A percentile compares a stretch with the other conserved stretches of the same genome.
phyloP scores from a whole-genome alignment of 345 rosid genomes.

The Brassica carinata region DNA sequence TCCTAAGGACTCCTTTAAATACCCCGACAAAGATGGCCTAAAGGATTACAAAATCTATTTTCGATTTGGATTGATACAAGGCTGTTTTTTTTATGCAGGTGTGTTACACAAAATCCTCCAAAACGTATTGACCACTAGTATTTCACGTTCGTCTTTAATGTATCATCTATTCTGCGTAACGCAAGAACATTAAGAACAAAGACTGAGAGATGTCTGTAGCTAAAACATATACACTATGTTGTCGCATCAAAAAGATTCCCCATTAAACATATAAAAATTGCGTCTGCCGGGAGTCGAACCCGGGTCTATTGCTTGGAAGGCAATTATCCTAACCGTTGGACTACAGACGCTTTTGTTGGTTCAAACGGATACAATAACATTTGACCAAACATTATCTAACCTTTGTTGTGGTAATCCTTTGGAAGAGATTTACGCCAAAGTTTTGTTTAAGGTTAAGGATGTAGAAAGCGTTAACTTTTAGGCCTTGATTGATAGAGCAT shows the following conservation, averaged over 20 bases:
- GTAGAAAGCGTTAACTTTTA: background rate
- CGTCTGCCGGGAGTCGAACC: conserved; percentile 94
- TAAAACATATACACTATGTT: background rate
- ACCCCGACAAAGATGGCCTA: no score
- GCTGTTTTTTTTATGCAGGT: no score
- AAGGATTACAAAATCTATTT: no score
- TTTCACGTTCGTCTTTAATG: no score
- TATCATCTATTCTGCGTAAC: no score
- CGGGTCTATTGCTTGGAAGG: conserved; percentile 91
- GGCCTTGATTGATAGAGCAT: no score
- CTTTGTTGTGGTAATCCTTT: background rate
- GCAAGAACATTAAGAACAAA: background rate
- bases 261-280: conserved; percentile 9
- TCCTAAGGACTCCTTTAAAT: no score
- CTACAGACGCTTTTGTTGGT: conserved; percentile 35
- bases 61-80: no score
- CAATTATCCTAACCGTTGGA: conserved; percentile 74
- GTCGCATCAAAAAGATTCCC: background rate
- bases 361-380: no score
- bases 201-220: background rate
- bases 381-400: background rate
- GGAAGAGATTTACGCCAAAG: background rate
- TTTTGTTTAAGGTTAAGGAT: background rate
- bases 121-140: no score
- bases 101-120: no score